phyloP scores from a whole-genome alignment of 2,329 filamentous ascomycete species.

The Arthrobotrys musiformis region DNA sequence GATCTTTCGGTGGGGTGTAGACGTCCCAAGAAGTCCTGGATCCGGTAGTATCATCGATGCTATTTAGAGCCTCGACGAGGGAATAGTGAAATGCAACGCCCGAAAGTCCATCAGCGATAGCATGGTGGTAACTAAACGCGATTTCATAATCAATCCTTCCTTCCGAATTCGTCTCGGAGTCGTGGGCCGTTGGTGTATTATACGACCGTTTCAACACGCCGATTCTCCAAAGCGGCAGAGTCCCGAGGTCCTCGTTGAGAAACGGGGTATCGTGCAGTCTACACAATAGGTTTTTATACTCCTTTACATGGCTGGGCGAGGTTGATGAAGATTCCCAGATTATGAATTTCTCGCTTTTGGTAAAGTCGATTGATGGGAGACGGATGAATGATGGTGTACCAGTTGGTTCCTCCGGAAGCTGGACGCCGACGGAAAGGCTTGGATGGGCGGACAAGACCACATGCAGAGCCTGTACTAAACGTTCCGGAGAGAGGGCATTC shows the following conservation, averaged over 20 bases:
- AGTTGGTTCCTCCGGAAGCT: constrained; percentile 63
- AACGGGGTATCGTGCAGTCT: constrained; percentile 27
- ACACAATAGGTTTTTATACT: constrained; percentile 49
- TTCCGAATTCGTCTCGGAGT: constrained; percentile 27
- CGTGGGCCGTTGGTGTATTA: constrained; percentile 49
- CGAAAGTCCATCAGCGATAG: constrained; percentile 68
- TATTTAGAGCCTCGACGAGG: constrained; percentile 65
- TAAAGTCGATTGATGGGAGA: constrained; percentile 64
- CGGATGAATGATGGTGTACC: constrained; percentile 65
- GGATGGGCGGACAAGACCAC: constrained; percentile 65
- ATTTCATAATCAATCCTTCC: constrained; percentile 65
- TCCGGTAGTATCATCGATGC: background rate
- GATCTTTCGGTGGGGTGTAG: constrained; percentile 26
- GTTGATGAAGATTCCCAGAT: constrained; percentile 62
- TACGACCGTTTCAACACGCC: constrained; percentile 10
- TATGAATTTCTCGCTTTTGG: constrained; percentile 60
- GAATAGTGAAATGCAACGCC: constrained; percentile 67
- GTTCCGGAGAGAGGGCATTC: constrained; percentile 3
- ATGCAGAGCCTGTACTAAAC: constrained; percentile 52
- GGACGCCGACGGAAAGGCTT: constrained; percentile 67
- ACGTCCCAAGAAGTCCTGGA: background rate
- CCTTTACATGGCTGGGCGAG: constrained; percentile 61
- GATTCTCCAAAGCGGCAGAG: constrained; percentile 45
- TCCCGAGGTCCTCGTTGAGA: constrained; percentile 10
- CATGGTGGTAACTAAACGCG: constrained; percentile 66